Evolutionary conservation across 2,329 filamentous ascomycete species (phyloP).

Genomic region (Thelonectria discophora): DNA sequence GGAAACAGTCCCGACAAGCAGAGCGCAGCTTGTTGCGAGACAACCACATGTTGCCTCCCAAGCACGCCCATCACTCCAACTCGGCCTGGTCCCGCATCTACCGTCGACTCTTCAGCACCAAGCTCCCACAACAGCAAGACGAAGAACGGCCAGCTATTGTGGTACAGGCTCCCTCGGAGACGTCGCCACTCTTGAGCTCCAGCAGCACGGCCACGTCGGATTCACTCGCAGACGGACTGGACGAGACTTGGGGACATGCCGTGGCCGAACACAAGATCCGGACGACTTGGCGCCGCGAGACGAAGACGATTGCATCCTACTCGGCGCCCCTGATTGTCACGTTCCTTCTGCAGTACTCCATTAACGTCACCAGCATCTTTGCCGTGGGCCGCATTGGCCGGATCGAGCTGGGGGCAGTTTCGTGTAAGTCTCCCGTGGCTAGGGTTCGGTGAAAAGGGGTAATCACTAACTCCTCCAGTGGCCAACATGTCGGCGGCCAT

Average conservation of each 20-base stretch:
- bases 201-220: constrained; percentile 49
- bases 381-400: constrained; percentile 80
- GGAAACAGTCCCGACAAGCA: constrained; percentile 64
- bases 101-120: constrained; percentile 64
- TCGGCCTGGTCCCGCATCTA: constrained; percentile 55
- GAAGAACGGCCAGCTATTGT: constrained; percentile 51
- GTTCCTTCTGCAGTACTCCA: constrained; percentile 82
- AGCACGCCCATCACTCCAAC: constrained; percentile 54
- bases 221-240: constrained; percentile 64
- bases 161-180: constrained; percentile 52
- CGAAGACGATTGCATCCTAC: constrained; percentile 79
- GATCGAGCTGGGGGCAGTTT: constrained; percentile 59
- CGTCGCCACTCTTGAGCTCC: constrained; percentile 52
- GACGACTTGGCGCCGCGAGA: constrained; percentile 91
- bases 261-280: constrained; percentile 82
- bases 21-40: constrained; percentile 70
- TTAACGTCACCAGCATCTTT: constrained; percentile 84
- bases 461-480: constrained; percentile 42
- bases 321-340: constrained; percentile 74
- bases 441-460: neutral
- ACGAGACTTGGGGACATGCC: constrained; percentile 85
- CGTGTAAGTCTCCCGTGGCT: constrained; percentile 44
- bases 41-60: constrained; percentile 72
- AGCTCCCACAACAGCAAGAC: constrained; percentile 48
- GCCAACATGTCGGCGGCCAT: constrained; percentile 82